Base-by-base conservation (phyloP, 2,329 filamentous ascomycete genomes). In the Endothia cerciana region DNA sequence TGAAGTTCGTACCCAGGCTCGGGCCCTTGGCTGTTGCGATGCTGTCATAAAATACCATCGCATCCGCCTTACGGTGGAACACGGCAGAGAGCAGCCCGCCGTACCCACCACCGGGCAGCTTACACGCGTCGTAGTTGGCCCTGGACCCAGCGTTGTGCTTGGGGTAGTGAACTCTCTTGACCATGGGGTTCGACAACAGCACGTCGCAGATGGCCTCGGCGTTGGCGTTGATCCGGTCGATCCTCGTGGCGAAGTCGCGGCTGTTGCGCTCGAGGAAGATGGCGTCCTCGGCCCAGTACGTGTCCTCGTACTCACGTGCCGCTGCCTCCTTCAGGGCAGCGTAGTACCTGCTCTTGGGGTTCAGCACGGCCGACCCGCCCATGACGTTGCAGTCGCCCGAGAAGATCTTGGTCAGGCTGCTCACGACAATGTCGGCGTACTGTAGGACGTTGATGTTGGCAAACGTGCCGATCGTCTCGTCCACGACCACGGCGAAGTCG, bases 371-470 rank as follows among this genome's bases (percentile, higher is more conserved):
- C 70, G 89, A 91, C 64, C 95, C 95, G 66, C 94, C 95, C 94
- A 98, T 98, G 71, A 99, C 95, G 77, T 99, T 98, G 77, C 92
- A 95, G 78, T 97, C 95, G 60, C 95, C 95, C 64, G 93, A 97
- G 80, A 99, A 99, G 63, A 98, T 91, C 77, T 99, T 99, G 59
- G 95, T 98, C 66, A 99, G 82, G 75, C 92, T 97, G 81, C 92
- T 97, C 65, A 97, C 94, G 5, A 98, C 92, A 19, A 98, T 84
- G 77, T 99, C 95, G 67, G 93, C 92, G 74, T 90, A 91, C 2
- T 91, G 92, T 5, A 99, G 85, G 4, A 99, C 92, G 75, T 98
- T 93, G 72, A 97, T 89, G 75, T 99, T 99, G 74, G 96, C 89
- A 75, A 97, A 97, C 65, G 95, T 99, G 71, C 94, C 94, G 67